Percentiles rank a stretch among this genome's conserved stretches.
phyloP scores from a whole-genome alignment of 305 asterid species.

The Fraxinus sp. region DNA sequence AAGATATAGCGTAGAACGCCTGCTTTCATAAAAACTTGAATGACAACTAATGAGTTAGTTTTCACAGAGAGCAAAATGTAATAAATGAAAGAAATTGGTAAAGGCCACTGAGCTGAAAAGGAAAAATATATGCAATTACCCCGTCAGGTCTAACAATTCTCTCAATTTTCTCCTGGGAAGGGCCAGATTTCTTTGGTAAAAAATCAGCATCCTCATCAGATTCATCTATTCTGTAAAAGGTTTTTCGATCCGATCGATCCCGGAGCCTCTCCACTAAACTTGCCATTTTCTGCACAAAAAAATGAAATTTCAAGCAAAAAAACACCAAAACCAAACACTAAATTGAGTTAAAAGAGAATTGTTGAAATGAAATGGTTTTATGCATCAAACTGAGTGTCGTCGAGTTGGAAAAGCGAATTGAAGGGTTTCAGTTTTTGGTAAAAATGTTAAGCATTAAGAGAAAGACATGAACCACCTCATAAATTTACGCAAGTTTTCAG shows the following conservation, averaged over 20 bases:
- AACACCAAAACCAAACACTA: background rate
- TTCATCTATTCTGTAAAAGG: conserved; percentile 74
- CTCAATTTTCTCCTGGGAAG: conserved; percentile 50
- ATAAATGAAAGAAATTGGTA: background rate
- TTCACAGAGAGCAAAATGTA: background rate
- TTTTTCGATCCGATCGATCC: conserved; percentile 78
- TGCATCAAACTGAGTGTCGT: background rate
- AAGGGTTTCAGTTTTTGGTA: background rate
- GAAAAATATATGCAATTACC: conserved; percentile 41
- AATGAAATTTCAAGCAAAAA: background rate
- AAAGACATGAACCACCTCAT: background rate
- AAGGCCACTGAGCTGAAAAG: background rate
- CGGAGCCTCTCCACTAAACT: conserved; percentile 95
- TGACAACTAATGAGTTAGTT: background rate
- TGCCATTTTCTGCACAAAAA: conserved; percentile 46
- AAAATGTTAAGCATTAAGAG: conserved; percentile 20
- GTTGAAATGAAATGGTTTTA: background rate
- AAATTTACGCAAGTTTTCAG: conserved; percentile 1
- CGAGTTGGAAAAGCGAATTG: conserved; percentile 19
- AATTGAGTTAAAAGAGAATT: conserved; percentile 1
- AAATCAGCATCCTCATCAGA: conserved; percentile 82
- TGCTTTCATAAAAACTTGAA: background rate
- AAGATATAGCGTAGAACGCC: background rate
- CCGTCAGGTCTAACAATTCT: conserved; percentile 61
- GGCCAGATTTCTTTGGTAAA: conserved; percentile 43